phyloP scores from a whole-genome alignment of 257 asterid genomes.

The Osmanthus fragrans region DNA sequence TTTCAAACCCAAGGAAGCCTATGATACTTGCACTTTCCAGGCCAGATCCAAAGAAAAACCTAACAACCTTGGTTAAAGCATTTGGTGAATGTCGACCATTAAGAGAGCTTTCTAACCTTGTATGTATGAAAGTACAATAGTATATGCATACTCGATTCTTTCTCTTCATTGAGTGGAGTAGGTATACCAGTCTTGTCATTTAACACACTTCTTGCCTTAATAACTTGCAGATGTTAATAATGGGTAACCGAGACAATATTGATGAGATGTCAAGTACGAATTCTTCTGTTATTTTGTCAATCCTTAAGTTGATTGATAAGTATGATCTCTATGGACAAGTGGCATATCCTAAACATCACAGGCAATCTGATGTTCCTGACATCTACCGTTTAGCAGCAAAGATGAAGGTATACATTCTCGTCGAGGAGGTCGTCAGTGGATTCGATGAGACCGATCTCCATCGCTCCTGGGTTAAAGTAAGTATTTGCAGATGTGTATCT shows the following conservation, averaged over 20 bases:
- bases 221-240: constrained; percentile 77
- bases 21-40: too few species aligned
- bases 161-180: constrained; percentile 11
- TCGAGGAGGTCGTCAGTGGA: constrained; percentile 87
- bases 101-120: constrained; percentile 98
- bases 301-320: constrained; percentile 88
- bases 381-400: constrained; percentile 96
- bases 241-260: constrained; percentile 97
- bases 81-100: constrained; percentile 98
- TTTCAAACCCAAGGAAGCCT: too few species aligned
- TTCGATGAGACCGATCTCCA: constrained; percentile 97
- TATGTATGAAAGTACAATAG: constrained; percentile 36
- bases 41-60: constrained; percentile 99
- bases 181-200: constrained; percentile 25
- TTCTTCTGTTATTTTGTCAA: constrained; percentile 88
- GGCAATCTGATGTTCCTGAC: constrained; percentile 92
- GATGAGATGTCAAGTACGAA: constrained; percentile 96
- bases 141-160: constrained; percentile 14
- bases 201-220: constrained; percentile 22
- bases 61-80: constrained; percentile 91
- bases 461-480: constrained; percentile 84
- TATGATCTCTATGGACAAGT: constrained; percentile 99
- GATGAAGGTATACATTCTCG: constrained; percentile 74
- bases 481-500: constrained; percentile 16
- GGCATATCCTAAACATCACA: too few species aligned